A percentile compares a stretch with the other conserved stretches of the same genome.
These are phyloP conservation scores for Phyllosticta citribraziliensis DNA, from an alignment of 2,329 filamentous ascomycete genomes.

Conservation along the genomic window DNA sequence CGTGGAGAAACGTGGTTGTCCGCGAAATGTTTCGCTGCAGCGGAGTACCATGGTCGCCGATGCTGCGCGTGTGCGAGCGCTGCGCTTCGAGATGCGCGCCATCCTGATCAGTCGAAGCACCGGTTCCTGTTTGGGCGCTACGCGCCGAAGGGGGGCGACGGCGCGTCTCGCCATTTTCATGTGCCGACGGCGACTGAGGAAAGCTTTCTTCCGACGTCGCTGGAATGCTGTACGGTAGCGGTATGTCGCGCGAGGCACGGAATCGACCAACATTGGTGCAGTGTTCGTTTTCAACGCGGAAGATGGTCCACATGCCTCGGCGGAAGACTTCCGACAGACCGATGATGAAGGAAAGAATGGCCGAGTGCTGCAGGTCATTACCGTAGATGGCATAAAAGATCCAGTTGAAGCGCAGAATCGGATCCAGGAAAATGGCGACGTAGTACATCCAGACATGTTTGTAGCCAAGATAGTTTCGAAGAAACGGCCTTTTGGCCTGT, in stretches of 20 bases:
- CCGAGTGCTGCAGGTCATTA: constrained; percentile 70
- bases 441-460: constrained; percentile 81
- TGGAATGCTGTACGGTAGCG: constrained; percentile 62
- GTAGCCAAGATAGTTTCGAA: constrained; percentile 72
- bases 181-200: neutral
- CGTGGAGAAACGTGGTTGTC: constrained; percentile 61
- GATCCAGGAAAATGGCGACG: constrained; percentile 69
- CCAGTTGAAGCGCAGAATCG: constrained; percentile 85
- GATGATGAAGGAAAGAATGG: constrained; percentile 69
- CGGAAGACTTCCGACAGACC: constrained; percentile 71
- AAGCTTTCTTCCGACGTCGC: constrained; percentile 7
- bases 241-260: constrained; percentile 80
- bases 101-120: constrained; percentile 6
- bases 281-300: constrained; percentile 96
- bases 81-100: constrained; percentile 2
- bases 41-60: constrained; percentile 18
- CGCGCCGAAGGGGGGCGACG: neutral
- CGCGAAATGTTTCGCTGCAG: constrained; percentile 37
- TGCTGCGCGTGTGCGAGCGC: constrained; percentile 2
- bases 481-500: constrained; percentile 50
- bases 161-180: neutral
- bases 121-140: neutral
- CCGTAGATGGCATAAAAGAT: constrained; percentile 85
- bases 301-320: constrained; percentile 80
- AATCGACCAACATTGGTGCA: constrained; percentile 73